phyloP scores from a whole-genome alignment of 805 yeast species.

The Nakazawaea molendinolei region DNA sequence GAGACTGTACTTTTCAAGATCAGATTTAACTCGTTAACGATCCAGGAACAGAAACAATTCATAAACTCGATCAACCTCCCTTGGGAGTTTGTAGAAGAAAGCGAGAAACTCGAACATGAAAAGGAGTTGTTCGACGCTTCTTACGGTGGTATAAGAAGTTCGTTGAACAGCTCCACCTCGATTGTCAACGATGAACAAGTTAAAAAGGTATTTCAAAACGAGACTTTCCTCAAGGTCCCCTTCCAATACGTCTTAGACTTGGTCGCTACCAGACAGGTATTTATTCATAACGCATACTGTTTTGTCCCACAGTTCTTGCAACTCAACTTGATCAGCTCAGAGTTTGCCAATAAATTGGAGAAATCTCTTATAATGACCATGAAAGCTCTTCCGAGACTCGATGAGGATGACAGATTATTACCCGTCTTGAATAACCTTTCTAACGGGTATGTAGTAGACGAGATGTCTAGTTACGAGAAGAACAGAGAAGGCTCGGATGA shows the following conservation, averaged over 20 bases:
- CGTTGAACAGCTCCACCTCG: conserved; percentile 23
- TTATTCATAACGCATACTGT: conserved; percentile 62
- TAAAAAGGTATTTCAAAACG: conserved; percentile 45
- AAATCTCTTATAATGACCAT: conserved; percentile 58
- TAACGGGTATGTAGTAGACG: conserved; percentile 57
- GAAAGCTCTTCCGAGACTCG: conserved; percentile 73
- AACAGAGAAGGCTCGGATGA: conserved; percentile 21
- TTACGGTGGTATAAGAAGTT: conserved; percentile 32
- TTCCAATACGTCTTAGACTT: conserved; percentile 81
- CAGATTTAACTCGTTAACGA: conserved; percentile 58
- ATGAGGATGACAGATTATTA: conserved; percentile 84
- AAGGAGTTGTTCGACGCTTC: conserved; percentile 51
- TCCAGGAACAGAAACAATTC: conserved; percentile 64
- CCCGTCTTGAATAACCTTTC: conserved; percentile 80
- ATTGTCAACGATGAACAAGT: conserved; percentile 43
- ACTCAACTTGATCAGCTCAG: conserved; percentile 59
- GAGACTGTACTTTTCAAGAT: conserved; percentile 72
- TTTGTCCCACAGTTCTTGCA: conserved; percentile 83
- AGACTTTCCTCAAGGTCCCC: conserved; percentile 75
- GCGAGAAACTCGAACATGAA: conserved; percentile 49
- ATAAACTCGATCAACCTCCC: conserved; percentile 59
- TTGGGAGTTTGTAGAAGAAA: conserved; percentile 60
- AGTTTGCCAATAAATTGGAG: conserved; percentile 50
- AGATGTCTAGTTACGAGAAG: conserved; percentile 21
- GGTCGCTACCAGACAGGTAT: conserved; percentile 66